phyloP scores from a whole-genome alignment of 352 stramenopile species.

The Plasmopara viticola region DNA sequence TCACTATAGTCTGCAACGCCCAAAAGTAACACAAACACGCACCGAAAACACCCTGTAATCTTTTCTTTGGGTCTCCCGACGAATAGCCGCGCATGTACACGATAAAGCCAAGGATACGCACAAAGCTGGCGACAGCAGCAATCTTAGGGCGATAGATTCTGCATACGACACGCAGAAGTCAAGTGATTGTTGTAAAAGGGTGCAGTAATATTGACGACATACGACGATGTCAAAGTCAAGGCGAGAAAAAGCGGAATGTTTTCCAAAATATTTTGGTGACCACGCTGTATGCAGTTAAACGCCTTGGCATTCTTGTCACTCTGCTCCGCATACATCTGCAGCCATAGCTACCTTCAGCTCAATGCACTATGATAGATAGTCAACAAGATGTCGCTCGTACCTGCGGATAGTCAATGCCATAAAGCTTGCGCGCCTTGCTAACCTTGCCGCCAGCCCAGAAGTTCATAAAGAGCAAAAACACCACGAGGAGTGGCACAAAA shows the following conservation, averaged over 20 bases:
- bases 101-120: slow-evolving; percentile 59
- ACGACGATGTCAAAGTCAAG: slow-evolving; percentile 52
- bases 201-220: slow-evolving; percentile 15
- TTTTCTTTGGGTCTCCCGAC: slow-evolving; percentile 55
- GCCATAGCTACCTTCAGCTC: neutral
- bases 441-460: slow-evolving; percentile 5
- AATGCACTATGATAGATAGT: neutral
- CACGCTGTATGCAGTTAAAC: slow-evolving; percentile 89
- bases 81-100: slow-evolving; percentile 61
- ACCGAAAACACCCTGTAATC: slow-evolving; percentile 56
- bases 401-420: slow-evolving; percentile 14
- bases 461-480: slow-evolving; percentile 10
- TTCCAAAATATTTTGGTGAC: slow-evolving; percentile 90
- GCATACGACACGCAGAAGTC: neutral
- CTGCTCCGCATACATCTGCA: slow-evolving; percentile 84
- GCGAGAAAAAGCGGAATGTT: slow-evolving; percentile 68
- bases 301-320: slow-evolving; percentile 83
- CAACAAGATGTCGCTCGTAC: neutral
- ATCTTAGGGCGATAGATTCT: slow-evolving; percentile 58
- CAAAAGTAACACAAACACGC: slow-evolving; percentile 11
- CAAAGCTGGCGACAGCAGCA: slow-evolving; percentile 44
- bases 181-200: neutral
- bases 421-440: slow-evolving; percentile 5
- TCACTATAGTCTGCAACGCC: neutral
- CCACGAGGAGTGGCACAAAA: slow-evolving; percentile 12